Conservation (phyloP, 257 asterid species). For the Parsonsia alboflavescens region DNA sequence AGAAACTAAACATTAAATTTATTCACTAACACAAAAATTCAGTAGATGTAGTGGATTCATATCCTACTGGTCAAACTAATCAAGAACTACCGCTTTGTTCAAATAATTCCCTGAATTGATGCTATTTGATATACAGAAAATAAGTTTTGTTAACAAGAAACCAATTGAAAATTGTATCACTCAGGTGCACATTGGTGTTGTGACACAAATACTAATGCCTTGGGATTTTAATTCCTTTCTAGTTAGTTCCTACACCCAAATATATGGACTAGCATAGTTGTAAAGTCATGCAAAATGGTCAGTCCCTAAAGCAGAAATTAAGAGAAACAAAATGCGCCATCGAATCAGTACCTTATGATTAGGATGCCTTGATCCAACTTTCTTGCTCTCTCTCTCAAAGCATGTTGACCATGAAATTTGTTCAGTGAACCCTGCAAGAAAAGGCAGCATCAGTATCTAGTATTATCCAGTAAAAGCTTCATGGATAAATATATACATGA, state of each 20-base stretch:
- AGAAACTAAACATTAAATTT: neutral
- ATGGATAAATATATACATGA: neutral
- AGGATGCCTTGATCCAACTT: constrained; percentile 95
- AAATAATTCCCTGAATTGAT: neutral
- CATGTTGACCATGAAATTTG: constrained; percentile 96
- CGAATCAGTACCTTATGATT: constrained; percentile 65
- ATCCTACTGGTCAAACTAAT: neutral
- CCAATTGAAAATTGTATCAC: neutral
- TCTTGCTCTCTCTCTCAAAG: constrained; percentile 90
- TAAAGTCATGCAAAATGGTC: neutral
- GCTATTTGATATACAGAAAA: neutral
- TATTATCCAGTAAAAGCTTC: neutral
- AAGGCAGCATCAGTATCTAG: constrained; percentile 14
- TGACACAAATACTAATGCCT: neutral
- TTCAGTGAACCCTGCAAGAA: constrained; percentile 73
- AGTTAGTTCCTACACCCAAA: neutral
- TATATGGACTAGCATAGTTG: neutral
- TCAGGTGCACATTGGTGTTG: no score
- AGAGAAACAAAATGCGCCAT: neutral
- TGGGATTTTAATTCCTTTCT: neutral
- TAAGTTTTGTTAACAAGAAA: neutral
- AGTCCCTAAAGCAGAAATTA: neutral
- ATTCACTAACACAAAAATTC: neutral
- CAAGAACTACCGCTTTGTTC: neutral
- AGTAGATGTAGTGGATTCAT: neutral